Base-by-base conservation (phyloP, 805 yeast species). In the Pichia pseudocactophila region DNA sequence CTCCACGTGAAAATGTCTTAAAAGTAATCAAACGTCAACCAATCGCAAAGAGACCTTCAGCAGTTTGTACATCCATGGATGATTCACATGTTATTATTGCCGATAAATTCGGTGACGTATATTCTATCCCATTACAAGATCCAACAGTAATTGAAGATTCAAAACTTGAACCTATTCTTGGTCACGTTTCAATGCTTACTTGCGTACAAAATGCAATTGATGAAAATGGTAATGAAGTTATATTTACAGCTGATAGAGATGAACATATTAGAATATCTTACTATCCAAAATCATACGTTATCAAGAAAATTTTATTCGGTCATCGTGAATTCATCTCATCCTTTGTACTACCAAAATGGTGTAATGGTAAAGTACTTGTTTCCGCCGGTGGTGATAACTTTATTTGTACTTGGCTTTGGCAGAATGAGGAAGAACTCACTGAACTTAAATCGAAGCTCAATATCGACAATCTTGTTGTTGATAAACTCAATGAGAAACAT, bases 151-250 rank as follows among this genome's bases (percentile, higher is more conserved):
- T 64, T 2, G 40, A 40, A 34, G 59, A 54, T 32, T 69, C 70
- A 4, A 74, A 72, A 36, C 59, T 76, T 35, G 72, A 67, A 31
- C 97, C 97, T 2, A 70, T 90, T 7, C 65, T 90, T 41, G 99
- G 99, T 7, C 99, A 92, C 62, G 97, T 92, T 5, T 89, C 97
- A 3, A 87, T 92, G 96, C 72, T 92, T 47, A 83, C 95, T n/a
- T 87, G 80, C 48, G 72, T 89, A 2, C 55, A 70, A 25, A 65
- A 78, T 22, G 67, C 71, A 11, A 52, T 54, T 3, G 58, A 62
- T 35, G 61, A 67, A 26, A 38, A 50, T 16, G 73, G 69, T 8
- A 72, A 73, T 45, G 68, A 70, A 48, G 82, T 63, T 46, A 59
- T 89, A 13, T 69, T 90, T 42, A 79, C 95, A 2, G 78, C 89